Evolutionary conservation across 2,329 filamentous ascomycete genomes (phyloP).

Genomic region (Mariannaea elegans): DNA sequence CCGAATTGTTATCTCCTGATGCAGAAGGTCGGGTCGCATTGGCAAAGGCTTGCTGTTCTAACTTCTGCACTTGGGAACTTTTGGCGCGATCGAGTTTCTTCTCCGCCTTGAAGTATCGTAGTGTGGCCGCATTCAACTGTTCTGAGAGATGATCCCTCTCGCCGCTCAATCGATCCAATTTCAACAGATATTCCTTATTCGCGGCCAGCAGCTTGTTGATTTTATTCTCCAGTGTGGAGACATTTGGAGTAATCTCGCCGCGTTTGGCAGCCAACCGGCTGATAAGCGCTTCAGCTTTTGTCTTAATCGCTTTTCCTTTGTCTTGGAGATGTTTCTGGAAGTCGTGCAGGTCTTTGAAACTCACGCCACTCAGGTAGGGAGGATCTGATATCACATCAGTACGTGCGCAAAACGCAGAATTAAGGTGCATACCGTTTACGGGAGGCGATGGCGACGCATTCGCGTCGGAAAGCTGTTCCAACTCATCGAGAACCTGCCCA

Average conservation of each 20-base stretch:
- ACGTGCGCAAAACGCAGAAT: slow-evolving; percentile 2
- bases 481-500: slow-evolving; percentile 68
- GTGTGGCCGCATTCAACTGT: slow-evolving; percentile 85
- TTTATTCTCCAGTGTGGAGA: slow-evolving; percentile 76
- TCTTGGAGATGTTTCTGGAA: slow-evolving; percentile 85
- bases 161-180: slow-evolving; percentile 76
- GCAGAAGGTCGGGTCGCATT: slow-evolving; percentile 64
- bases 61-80: slow-evolving; percentile 87
- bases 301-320: slow-evolving; percentile 79
- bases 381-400: slow-evolving; percentile 54
- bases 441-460: slow-evolving; percentile 44
- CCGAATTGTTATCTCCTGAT: slow-evolving; percentile 56
- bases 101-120: slow-evolving; percentile 94
- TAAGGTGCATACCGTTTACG: slow-evolving; percentile 37
- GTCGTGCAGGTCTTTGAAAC: slow-evolving; percentile 71
- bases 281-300: slow-evolving; percentile 76
- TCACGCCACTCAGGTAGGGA: slow-evolving; percentile 65
- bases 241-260: slow-evolving; percentile 70
- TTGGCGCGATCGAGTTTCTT: slow-evolving; percentile 91
- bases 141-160: slow-evolving; percentile 89
- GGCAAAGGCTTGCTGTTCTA: slow-evolving; percentile 88
- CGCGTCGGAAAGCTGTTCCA: slow-evolving; percentile 66
- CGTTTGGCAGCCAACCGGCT: slow-evolving; percentile 60
- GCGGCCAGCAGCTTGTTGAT: slow-evolving; percentile 78
- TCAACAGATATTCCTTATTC: slow-evolving; percentile 82